Conservation (phyloP, 768 basidiomycete genomes). For the Multifurca ochricompacta region DNA sequence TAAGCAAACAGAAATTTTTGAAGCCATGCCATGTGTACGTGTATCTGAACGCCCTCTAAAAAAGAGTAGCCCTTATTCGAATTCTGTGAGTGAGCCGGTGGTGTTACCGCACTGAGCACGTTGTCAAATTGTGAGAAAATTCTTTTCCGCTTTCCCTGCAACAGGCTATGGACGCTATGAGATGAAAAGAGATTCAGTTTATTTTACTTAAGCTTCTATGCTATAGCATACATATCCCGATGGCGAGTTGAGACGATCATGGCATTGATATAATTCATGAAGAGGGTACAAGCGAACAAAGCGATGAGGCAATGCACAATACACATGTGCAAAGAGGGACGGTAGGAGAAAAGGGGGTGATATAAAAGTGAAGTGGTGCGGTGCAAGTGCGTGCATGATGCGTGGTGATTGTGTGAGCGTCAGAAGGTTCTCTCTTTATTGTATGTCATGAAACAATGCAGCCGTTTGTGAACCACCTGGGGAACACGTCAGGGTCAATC, state of each 20-base stretch:
- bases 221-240: neutral
- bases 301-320: neutral
- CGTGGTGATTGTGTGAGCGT: no score
- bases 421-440: no score
- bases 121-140: neutral
- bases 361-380: neutral
- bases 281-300: neutral
- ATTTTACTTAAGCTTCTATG: neutral
- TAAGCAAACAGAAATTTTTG: neutral
- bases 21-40: slow-evolving; percentile 1
- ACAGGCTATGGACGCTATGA: neutral
- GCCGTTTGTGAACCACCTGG: slow-evolving; percentile 71
- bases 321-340: neutral
- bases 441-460: slow-evolving; percentile 46
- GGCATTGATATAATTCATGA: neutral
- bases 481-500: slow-evolving; percentile 11
- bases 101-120: neutral
- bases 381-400: neutral
- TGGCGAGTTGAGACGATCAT: neutral
- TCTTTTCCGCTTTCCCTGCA: neutral
- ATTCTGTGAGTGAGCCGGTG: neutral
- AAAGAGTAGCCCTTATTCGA: neutral
- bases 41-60: neutral
- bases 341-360: neutral
- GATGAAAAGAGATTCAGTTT: neutral